Conservation (phyloP, 2,329 filamentous ascomycete species). For the Ambrosiella cleistominuta region DNA sequence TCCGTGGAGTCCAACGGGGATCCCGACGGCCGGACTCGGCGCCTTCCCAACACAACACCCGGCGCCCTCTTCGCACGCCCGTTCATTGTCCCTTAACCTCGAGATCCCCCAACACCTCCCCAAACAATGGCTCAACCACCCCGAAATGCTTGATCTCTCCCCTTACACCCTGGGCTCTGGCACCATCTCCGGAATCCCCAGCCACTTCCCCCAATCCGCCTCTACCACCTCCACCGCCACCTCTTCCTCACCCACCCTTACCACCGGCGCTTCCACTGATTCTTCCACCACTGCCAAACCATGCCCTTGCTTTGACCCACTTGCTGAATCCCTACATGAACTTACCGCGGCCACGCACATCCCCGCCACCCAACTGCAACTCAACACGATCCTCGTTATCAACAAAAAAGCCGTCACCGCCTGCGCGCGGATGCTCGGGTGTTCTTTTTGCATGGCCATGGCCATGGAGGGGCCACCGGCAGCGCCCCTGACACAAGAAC, state of each 20-base stretch:
- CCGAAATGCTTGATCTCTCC: constrained; percentile 11
- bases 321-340: constrained; percentile 27
- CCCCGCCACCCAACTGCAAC: constrained; percentile 24
- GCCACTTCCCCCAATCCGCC: not conserved
- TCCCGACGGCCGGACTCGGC: not conserved
- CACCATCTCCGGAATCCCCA: not conserved
- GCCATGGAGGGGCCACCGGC: no score
- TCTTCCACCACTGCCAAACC: not conserved
- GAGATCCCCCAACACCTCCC: constrained; percentile 3
- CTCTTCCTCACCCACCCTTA: not conserved
- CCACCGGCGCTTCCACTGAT: not conserved
- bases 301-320: not conserved
- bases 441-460: constrained; percentile 25
- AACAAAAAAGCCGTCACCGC: constrained; percentile 31
- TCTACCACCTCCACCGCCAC: not conserved
- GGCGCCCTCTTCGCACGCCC: constrained; percentile 18
- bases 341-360: constrained; percentile 28
- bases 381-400: constrained; percentile 23
- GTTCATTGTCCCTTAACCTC: constrained; percentile 19
- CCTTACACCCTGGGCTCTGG: not conserved
- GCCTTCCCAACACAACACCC: constrained; percentile 20
- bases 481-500: constrained; percentile 19
- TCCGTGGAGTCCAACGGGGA: constrained; percentile 23
- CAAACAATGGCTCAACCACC: constrained; percentile 18
- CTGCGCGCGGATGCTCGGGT: constrained; percentile 30